Evolutionary conservation across 1,284 basidiomycete genomes (phyloP).

Genomic region (Calocybe gambosa): DNA sequence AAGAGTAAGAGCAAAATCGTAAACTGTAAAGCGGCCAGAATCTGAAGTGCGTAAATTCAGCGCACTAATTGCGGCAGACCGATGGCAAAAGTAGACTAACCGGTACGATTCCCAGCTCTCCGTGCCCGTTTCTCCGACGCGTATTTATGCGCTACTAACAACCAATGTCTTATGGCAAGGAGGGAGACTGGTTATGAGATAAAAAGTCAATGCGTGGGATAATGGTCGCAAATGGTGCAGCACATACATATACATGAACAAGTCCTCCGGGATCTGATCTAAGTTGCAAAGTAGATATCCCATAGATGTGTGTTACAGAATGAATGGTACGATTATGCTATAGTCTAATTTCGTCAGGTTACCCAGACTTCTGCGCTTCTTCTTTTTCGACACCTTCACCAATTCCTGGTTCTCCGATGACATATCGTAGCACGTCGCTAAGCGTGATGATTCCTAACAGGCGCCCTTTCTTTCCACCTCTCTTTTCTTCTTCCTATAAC

Average conservation of each 20-base stretch:
- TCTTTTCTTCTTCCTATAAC: slow-evolving; percentile 65
- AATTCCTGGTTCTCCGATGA: slow-evolving; percentile 64
- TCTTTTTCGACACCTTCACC: slow-evolving; percentile 35
- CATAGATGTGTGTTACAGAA: slow-evolving; percentile 4
- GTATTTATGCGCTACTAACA: too few species aligned
- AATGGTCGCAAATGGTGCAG: too few species aligned
- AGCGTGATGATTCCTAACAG: slow-evolving; percentile 87
- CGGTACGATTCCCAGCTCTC: slow-evolving; percentile 18
- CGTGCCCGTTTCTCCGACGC: slow-evolving; percentile 19
- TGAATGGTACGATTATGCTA: background rate
- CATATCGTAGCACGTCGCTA: slow-evolving; percentile 84
- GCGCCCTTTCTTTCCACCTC: slow-evolving; percentile 75
- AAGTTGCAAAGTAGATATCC: too few species aligned
- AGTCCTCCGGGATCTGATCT: too few species aligned
- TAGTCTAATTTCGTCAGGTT: background rate
- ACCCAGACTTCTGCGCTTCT: slow-evolving; percentile 20
- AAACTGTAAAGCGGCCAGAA: too few species aligned
- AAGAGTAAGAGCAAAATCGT: background rate
- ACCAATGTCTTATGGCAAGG: too few species aligned
- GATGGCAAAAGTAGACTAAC: slow-evolving; percentile 5
- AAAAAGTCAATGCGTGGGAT: too few species aligned
- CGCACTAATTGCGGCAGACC: background rate
- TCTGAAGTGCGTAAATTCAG: background rate
- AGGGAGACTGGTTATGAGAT: too few species aligned
- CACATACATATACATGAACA: too few species aligned